Conservation (phyloP, 768 basidiomycete genomes). For the Calocybe indica region DNA sequence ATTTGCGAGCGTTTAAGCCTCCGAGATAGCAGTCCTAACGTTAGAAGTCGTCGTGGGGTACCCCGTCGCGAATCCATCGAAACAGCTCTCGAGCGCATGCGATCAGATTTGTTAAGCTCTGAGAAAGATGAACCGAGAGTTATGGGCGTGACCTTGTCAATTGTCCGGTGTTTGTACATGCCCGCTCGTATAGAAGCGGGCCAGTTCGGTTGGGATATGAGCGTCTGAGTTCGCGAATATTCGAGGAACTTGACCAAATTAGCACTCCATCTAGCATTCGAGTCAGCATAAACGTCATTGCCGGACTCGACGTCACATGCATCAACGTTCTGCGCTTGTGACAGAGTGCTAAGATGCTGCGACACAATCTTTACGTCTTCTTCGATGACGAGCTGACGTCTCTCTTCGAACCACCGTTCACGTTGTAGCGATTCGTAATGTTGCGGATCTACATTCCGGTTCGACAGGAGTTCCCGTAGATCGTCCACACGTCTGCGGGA, state of each 20-base stretch:
- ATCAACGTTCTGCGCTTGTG: constrained; percentile 8
- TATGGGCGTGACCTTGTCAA: constrained; percentile 27
- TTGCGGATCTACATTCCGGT: constrained; percentile 31
- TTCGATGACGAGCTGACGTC: constrained; percentile 28
- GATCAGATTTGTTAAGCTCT: too few relatives aligned
- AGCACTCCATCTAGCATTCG: constrained; percentile 20
- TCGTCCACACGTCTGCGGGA: constrained; percentile 35
- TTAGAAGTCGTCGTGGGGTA: too few relatives aligned
- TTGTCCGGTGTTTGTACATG: constrained; percentile 24
- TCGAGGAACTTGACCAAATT: constrained; percentile 36
- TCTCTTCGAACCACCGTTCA: constrained; percentile 48
- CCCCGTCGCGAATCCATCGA: too few relatives aligned
- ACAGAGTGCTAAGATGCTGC: constrained; percentile 26
- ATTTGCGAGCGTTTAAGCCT: too few relatives aligned
- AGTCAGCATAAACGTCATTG: constrained; percentile 8
- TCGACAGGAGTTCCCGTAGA: constrained; percentile 30
- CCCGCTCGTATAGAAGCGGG: constrained; percentile 19
- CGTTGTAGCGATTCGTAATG: constrained; percentile 32
- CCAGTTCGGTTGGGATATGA: constrained; percentile 21
- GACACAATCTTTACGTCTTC: constrained; percentile 29
- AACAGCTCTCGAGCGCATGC: too few relatives aligned
- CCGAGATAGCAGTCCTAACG: too few relatives aligned
- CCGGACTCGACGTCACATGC: constrained; percentile 6
- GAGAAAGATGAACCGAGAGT: too few relatives aligned
- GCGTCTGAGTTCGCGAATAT: constrained; percentile 23